Evolutionary conservation across 1,139 yeast genomes (phyloP).

Genomic region (Candida sp.): DNA sequence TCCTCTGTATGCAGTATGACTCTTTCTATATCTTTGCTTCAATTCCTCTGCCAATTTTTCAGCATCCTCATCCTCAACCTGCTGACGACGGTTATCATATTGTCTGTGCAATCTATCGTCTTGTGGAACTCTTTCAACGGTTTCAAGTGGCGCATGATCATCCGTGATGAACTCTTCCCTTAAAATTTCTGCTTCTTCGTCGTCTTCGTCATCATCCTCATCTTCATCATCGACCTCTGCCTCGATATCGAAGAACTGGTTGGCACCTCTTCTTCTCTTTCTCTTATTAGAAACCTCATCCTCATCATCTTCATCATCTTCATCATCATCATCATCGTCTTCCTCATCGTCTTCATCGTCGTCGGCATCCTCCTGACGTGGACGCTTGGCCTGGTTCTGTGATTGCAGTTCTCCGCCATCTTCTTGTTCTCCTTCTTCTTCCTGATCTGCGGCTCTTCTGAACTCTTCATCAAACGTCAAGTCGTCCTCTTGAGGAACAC

Average conservation of each 20-base stretch:
- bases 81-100: slow-evolving; percentile 88
- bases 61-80: slow-evolving; percentile 93
- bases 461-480: slow-evolving; percentile 18
- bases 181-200: slow-evolving; percentile 83
- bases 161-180: slow-evolving; percentile 85
- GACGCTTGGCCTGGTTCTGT: neutral
- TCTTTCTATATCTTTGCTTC: slow-evolving; percentile 91
- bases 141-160: slow-evolving; percentile 58
- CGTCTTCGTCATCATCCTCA: slow-evolving; percentile 91
- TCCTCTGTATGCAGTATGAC: slow-evolving; percentile 85
- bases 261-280: slow-evolving; percentile 73
- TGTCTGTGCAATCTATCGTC: slow-evolving; percentile 87
- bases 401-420: slow-evolving; percentile 5
- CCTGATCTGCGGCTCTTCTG: slow-evolving; percentile 14
- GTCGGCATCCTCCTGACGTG: slow-evolving; percentile 4
- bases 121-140: slow-evolving; percentile 45
- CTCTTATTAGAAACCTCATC: slow-evolving; percentile 47
- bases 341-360: slow-evolving; percentile 39
- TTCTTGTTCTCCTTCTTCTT: slow-evolving; percentile 11
- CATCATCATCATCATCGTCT: slow-evolving; percentile 67
- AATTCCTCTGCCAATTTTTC: slow-evolving; percentile 92
- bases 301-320: slow-evolving; percentile 56
- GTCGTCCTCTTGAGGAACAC: slow-evolving; percentile 11
- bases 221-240: slow-evolving; percentile 99
- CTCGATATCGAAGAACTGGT: slow-evolving; percentile 97